Percentiles rank a stretch among this genome's conserved stretches.
Conservation (phyloP, 2,329 filamentous ascomycete species). For the Alternaria triticina region DNA sequence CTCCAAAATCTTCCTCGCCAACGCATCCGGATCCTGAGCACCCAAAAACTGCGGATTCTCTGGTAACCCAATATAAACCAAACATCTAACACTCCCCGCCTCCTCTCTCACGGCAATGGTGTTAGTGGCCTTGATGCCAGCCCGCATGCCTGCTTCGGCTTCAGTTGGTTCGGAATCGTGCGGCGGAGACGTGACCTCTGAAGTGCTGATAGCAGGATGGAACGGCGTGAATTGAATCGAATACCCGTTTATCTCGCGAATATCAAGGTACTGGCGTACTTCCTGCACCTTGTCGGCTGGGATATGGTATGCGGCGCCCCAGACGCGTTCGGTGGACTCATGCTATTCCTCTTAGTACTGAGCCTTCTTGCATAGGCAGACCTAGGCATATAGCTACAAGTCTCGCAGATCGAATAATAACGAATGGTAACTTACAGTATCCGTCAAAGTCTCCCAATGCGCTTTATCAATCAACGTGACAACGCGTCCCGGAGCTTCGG, state of each 20-base stretch:
- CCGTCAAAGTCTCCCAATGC: conserved; percentile 78
- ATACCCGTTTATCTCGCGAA: conserved; percentile 97
- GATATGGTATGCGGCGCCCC: conserved; percentile 94
- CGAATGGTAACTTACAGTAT: conserved; percentile 57
- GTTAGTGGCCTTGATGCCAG: conserved; percentile 44
- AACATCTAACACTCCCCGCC: conserved; percentile 48
- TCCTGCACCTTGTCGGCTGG: conserved; percentile 75
- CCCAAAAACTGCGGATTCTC: conserved; percentile 92
- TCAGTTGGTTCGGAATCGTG: neutral
- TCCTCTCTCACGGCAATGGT: neutral
- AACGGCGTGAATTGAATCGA: conserved; percentile 91
- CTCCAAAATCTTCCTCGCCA: conserved; percentile 80
- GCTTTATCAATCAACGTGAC: conserved; percentile 87
- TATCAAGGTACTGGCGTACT: conserved; percentile 89
- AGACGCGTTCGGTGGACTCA: conserved; percentile 69
- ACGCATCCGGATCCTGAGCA: conserved; percentile 75
- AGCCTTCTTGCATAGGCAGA: no score
- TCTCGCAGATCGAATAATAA: conserved; percentile 38
- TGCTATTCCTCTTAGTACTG: conserved; percentile 18
- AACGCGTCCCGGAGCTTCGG: conserved; percentile 84
- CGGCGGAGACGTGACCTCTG: conserved; percentile 30
- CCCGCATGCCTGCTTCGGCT: conserved; percentile 22
- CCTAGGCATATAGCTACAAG: no score
- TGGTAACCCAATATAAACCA: conserved; percentile 95
- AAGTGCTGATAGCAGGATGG: conserved; percentile 60